Conservation (phyloP, 2,329 filamentous ascomycete genomes). For the Pochonia chlamydosporia region DNA sequence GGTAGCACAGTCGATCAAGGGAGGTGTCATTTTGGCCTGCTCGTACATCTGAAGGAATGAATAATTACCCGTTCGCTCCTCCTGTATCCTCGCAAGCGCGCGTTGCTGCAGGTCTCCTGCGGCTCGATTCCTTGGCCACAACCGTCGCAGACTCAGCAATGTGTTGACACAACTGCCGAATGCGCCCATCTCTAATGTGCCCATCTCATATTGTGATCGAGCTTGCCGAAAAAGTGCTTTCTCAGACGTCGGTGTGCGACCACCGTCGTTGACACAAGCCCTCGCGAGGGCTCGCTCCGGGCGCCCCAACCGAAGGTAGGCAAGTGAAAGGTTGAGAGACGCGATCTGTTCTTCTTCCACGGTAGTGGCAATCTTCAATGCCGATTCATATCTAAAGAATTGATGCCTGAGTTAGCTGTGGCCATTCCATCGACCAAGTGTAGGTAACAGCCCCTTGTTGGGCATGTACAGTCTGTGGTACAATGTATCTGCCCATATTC, state of each 20-base stretch:
- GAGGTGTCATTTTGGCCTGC: neutral
- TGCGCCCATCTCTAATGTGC: constrained; percentile 26
- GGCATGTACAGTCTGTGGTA: too few species aligned
- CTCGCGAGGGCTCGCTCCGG: constrained; percentile 25
- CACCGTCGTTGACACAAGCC: constrained; percentile 12
- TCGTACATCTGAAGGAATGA: constrained; percentile 18
- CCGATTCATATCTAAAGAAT: constrained; percentile 28
- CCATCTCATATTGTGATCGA: constrained; percentile 37
- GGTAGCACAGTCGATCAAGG: constrained; percentile 38
- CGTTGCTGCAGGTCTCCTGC: constrained; percentile 24
- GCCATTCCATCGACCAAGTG: too few species aligned
- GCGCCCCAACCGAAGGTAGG: constrained; percentile 23
- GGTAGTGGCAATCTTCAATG: constrained; percentile 26
- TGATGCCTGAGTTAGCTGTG: too few species aligned
- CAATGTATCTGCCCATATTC: too few species aligned
- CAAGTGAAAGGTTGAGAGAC: constrained; percentile 29
- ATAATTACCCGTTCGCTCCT: constrained; percentile 35
- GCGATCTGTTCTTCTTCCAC: constrained; percentile 27
- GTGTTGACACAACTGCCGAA: constrained; percentile 30
- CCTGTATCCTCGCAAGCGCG: constrained; percentile 24
- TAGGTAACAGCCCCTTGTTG: too few species aligned
- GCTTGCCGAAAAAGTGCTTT: constrained; percentile 39
- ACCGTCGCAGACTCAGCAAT: constrained; percentile 24
- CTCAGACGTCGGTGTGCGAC: constrained; percentile 22
- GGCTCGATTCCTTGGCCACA: constrained; percentile 27